These are phyloP conservation scores for Nepenthes mirabilis DNA, from an alignment of 148 eudicot species.

Conservation along the genomic window DNA sequence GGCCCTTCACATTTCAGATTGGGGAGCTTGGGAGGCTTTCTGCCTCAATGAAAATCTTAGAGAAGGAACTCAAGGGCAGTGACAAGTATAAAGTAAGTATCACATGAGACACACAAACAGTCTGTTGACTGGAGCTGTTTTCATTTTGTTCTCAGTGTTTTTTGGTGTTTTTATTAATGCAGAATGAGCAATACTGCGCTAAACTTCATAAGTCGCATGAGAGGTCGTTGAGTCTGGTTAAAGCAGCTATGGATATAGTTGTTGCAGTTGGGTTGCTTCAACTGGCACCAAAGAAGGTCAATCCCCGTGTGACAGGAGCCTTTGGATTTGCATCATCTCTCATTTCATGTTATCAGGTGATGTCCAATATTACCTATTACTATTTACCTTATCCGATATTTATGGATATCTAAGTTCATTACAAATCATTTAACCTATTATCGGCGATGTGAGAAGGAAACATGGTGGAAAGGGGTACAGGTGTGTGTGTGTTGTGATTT, in stretches of 20 bases:
- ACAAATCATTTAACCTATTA: too few relatives aligned
- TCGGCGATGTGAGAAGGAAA: too few relatives aligned
- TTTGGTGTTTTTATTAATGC: background rate
- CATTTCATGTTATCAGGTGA: slow-evolving; percentile 96
- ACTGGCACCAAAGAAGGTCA: slow-evolving; percentile 84
- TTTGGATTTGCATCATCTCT: slow-evolving; percentile 74
- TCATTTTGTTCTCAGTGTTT: background rate
- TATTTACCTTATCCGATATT: too few relatives aligned
- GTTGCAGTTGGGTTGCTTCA: slow-evolving; percentile 93
- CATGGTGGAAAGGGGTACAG: too few relatives aligned
- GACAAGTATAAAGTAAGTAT: slow-evolving; percentile 55
- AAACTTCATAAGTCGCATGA: slow-evolving; percentile 68
- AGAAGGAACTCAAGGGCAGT: slow-evolving; percentile 63
- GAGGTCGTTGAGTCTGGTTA: slow-evolving; percentile 72
- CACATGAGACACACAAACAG: background rate
- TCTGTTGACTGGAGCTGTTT: background rate
- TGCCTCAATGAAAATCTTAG: slow-evolving; percentile 68
- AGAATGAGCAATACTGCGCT: slow-evolving; percentile 65
- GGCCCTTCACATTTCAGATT: background rate
- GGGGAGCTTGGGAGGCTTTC: slow-evolving; percentile 68
- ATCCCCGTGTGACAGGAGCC: slow-evolving; percentile 94
- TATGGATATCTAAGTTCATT: too few relatives aligned
- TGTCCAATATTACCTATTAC: background rate
- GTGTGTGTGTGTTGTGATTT: too few relatives aligned
- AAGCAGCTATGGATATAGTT: slow-evolving; percentile 70